Evolutionary conservation across 202 grass and related monocot genomes (phyloP), one percentile per base, ranked within the genome.

Genomic region (Panicum virgatum): DNA sequence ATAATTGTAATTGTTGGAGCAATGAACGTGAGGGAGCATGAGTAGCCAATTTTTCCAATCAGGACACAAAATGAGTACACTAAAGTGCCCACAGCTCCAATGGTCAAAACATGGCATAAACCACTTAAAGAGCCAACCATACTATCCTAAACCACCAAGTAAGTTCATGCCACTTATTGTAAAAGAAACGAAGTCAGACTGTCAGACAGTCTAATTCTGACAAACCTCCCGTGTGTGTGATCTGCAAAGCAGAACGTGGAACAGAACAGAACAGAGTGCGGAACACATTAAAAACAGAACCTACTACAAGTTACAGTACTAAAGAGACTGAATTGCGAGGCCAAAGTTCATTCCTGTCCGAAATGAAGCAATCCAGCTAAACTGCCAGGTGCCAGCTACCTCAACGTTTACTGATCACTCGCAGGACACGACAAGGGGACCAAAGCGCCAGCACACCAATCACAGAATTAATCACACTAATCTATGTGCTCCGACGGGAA

Each of bases 381-480:
- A 34, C 61, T 73, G 42, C 11, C 39, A 66, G 43, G 53, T 73
- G 42, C 11, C 39, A 66, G 43, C 23, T 27, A 67, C 1, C 12
- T 26, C 16, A 32, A 18, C 26, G n/a, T 39, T 60, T 34, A 48
- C 27, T 69, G 8, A 70, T 68, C 54, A 79, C 19, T 20, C 30
- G 10, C 27, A 60, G 16, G 39, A 66, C 30, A 71, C 30, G 58
- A n/a, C 12, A 66, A 46, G 70, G 58, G 12, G 57, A 20, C 54
- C 29, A 66, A 69, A 77, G 40, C 52, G 14, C 26, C 7, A 60
- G 27, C 38, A 47, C 59, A 32, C 59, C 37, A 74, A 58, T 40
- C 40, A 78, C 48, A 12, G 51, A 52, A 45, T 61, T 85, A 70
- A 83, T 76, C 72, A 58, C 47, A 70, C 40, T 77, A 67, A 61